phyloP scores from a whole-genome alignment of 2,329 filamentous ascomycete species.

The Aspergillus pseudoviridinutans region DNA sequence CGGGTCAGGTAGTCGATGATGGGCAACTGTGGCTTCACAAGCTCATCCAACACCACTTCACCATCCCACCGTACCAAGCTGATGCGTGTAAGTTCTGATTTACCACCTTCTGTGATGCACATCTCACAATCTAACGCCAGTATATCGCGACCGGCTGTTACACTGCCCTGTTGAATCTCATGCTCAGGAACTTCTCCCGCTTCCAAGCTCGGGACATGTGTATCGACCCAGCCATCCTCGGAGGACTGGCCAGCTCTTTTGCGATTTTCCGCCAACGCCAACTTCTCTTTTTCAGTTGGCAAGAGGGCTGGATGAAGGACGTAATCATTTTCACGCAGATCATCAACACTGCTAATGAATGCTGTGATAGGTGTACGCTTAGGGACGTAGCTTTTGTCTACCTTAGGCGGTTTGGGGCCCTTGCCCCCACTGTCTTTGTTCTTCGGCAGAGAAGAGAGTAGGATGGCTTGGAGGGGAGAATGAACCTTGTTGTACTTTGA shows the following conservation, averaged over 20 bases:
- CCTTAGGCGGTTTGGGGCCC: conserved; percentile 57
- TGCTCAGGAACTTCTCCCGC: conserved; percentile 65
- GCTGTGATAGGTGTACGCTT: conserved; percentile 77
- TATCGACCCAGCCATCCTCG: conserved; percentile 77
- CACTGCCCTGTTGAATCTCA: conserved; percentile 73
- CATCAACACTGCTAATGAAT: conserved; percentile 67
- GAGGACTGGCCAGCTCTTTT: conserved; percentile 47
- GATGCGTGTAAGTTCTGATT: conserved; percentile 82
- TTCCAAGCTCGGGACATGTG: conserved; percentile 60
- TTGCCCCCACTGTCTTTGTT: conserved; percentile 62
- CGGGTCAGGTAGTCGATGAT: conserved; percentile 89
- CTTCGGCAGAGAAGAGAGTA: conserved; percentile 70
- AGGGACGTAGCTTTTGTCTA: conserved; percentile 66
- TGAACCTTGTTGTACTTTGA: conserved; percentile 75
- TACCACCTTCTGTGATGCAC: conserved; percentile 78
- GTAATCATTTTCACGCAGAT: conserved; percentile 80
- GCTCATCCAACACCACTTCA: conserved; percentile 74
- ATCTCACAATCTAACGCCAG: conserved; percentile 94
- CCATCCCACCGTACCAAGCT: conserved; percentile 86
- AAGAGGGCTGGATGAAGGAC: conserved; percentile 76
- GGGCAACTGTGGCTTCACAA: conserved; percentile 85
- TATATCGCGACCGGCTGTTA: conserved; percentile 76
- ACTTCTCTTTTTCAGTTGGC: conserved; percentile 51
- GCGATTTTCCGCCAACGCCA: conserved; percentile 51
- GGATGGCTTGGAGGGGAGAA: conserved; percentile 80